Conservation (phyloP, 2,329 filamentous ascomycete species). For the Ambrosiella xylebori region DNA sequence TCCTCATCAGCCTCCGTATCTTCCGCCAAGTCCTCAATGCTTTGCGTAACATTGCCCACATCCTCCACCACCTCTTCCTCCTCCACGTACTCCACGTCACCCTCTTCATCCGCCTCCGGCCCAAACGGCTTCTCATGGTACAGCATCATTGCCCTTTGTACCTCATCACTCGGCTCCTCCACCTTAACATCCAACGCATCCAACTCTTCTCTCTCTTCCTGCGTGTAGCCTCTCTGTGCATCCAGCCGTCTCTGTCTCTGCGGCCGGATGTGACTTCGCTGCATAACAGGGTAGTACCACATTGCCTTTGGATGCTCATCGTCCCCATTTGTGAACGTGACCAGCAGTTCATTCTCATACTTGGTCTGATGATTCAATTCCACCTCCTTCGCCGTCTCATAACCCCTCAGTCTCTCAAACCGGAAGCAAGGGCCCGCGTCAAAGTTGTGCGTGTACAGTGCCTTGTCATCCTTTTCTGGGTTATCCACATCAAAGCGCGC, state of each 20-base stretch:
- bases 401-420: constrained; percentile 44
- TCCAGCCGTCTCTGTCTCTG: constrained; percentile 48
- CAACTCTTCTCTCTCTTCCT: constrained; percentile 32
- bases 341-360: constrained; percentile 45
- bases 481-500: constrained; percentile 42
- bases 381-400: constrained; percentile 43
- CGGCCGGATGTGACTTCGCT: constrained; percentile 43
- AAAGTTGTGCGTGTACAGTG: constrained; percentile 36
- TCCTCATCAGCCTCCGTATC: background rate
- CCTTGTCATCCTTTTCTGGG: constrained; percentile 33
- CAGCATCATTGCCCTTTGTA: constrained; percentile 31
- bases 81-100: constrained; percentile 15
- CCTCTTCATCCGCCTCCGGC: constrained; percentile 18
- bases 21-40: background rate
- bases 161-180: constrained; percentile 36
- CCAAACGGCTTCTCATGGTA: constrained; percentile 38
- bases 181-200: constrained; percentile 40
- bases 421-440: constrained; percentile 35
- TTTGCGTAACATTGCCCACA: background rate
- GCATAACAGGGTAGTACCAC: constrained; percentile 53
- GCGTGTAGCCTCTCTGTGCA: constrained; percentile 28
- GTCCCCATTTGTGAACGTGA: constrained; percentile 38
- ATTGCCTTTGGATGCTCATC: constrained; percentile 38
- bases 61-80: constrained; percentile 12
- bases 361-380: constrained; percentile 40